Base-by-base conservation (phyloP, 495 filamentous ascomycete genomes). In the Tuber magnatum region DNA sequence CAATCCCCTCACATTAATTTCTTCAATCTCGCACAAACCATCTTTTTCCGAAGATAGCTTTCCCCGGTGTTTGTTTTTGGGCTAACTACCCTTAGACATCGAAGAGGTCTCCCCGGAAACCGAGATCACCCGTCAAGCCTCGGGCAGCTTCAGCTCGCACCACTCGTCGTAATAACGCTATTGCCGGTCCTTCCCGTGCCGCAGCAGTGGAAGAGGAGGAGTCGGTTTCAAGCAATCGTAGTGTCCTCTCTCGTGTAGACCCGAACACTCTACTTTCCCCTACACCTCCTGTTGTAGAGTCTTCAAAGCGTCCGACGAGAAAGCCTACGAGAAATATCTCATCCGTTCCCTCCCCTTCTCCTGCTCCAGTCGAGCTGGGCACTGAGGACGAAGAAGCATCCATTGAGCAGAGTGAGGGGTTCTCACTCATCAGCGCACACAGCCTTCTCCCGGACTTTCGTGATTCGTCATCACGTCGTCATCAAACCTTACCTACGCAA, bases 371-470 rank as follows among this genome's bases (percentile, higher is more conserved):
- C 56, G 56, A 35, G 56, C 32, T 65, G 32, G 56, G 32, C 32
- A 35, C 56, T 65, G 56, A 65, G 56, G 56, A 65, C 56, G 56
- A 65, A 32, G 56, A 65, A 10, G 56, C 56, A 35, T 65, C 56
- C 32, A 65, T 65, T 65, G 56, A 65, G 14, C 56, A 79, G 20
- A 79, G 77, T 41, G 77, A 79, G 56, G 77, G 77, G 16, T 79
- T 79, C 46, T 79, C 76, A 1, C 77, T 79, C 69, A 56, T 79
- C 18, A 77, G 78, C 28, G 78, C 77, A 0, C 71, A 71, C 28
- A 78, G 76, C 12, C 48, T 78, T 2, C 40, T 79, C 14, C 77
- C 76, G 0, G 76, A 76, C 20, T 76, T 80, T n/a, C 18, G 68
- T 18, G 75, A 72, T 42, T 76, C 78, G 1, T 68, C 72, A n/a